Evolutionary conservation across 805 yeast genomes (phyloP).

Genomic region (Nakazawaea ernobii): DNA sequence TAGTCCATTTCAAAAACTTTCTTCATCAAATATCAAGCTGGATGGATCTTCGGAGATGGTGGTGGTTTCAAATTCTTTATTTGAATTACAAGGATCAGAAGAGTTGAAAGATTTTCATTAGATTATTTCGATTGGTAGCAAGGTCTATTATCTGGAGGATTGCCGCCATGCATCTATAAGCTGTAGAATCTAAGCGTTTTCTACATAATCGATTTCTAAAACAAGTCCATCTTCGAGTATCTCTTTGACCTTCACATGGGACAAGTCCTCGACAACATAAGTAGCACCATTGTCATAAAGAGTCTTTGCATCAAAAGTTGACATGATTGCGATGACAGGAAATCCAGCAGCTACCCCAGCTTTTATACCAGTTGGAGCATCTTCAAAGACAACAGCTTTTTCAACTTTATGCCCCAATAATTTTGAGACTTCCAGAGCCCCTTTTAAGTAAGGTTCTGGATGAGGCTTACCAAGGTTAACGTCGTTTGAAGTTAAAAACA

Average conservation of each 20-base stretch:
- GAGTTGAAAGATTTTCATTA: too few relatives aligned
- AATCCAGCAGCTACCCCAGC: constrained; percentile 86
- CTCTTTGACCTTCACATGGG: constrained; percentile 51
- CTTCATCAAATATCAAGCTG: background rate
- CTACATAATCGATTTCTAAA: constrained; percentile 33
- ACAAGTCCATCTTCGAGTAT: constrained; percentile 41
- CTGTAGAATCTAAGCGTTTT: background rate
- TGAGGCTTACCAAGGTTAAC: constrained; percentile 79
- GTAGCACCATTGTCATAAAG: constrained; percentile 75
- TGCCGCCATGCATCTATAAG: background rate
- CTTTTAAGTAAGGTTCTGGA: constrained; percentile 74
- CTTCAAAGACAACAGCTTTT: constrained; percentile 65
- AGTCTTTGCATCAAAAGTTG: constrained; percentile 65
- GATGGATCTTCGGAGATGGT: background rate
- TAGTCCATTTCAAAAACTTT: background rate
- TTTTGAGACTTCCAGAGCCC: constrained; percentile 41
- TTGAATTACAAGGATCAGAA: background rate
- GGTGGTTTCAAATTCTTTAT: background rate
- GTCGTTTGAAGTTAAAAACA: constrained; percentile 77
- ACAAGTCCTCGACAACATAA: constrained; percentile 71
- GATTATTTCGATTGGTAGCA: too few relatives aligned
- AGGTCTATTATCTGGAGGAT: too few relatives aligned
- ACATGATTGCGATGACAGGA: constrained; percentile 74
- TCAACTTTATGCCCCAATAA: constrained; percentile 20
- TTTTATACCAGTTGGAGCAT: constrained; percentile 81